phyloP scores from a whole-genome alignment of 2,329 filamentous ascomycete species.

The Orbilia oligospora region DNA sequence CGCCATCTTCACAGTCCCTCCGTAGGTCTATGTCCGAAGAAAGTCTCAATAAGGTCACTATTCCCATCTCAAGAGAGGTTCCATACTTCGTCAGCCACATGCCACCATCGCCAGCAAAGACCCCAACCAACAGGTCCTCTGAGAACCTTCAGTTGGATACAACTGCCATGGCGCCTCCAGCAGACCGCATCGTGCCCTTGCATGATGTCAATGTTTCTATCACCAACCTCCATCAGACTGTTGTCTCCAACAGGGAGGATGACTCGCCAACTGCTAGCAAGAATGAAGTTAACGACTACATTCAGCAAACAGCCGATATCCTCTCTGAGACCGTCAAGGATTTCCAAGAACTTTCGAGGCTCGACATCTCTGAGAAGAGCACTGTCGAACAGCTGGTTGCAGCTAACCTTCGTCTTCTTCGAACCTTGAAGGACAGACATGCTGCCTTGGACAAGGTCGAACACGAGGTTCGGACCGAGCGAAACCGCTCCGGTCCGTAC shows the following conservation, averaged over 20 bases:
- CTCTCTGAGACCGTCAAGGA: constrained; percentile 52
- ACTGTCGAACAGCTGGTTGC: constrained; percentile 48
- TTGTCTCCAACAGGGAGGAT: constrained; percentile 26
- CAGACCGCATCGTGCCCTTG: constrained; percentile 43
- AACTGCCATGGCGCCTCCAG: neutral
- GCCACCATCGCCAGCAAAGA: constrained; percentile 55
- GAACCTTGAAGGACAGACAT: constrained; percentile 54
- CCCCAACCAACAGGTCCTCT: constrained; percentile 41
- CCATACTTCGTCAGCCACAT: constrained; percentile 50
- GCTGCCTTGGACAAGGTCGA: constrained; percentile 56
- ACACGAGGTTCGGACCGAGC: constrained; percentile 46
- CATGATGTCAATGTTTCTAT: constrained; percentile 50
- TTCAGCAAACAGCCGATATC: constrained; percentile 55
- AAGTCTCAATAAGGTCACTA: constrained; percentile 51
- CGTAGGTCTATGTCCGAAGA: constrained; percentile 55
- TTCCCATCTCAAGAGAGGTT: constrained; percentile 39
- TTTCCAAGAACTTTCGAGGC: constrained; percentile 21
- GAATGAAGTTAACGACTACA: constrained; percentile 54
- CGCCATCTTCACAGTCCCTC: constrained; percentile 51
- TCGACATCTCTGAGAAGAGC: constrained; percentile 29
- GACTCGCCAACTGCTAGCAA: constrained; percentile 40
- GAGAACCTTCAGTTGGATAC: constrained; percentile 35
- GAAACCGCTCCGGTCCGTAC: constrained; percentile 47
- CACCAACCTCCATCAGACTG: constrained; percentile 38
- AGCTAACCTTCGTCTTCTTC: constrained; percentile 53